Evolutionary conservation across 1,139 yeast genomes (phyloP), one percentile per base, ranked within the genome.

Genomic region (Saccharomyces hybrid): DNA sequence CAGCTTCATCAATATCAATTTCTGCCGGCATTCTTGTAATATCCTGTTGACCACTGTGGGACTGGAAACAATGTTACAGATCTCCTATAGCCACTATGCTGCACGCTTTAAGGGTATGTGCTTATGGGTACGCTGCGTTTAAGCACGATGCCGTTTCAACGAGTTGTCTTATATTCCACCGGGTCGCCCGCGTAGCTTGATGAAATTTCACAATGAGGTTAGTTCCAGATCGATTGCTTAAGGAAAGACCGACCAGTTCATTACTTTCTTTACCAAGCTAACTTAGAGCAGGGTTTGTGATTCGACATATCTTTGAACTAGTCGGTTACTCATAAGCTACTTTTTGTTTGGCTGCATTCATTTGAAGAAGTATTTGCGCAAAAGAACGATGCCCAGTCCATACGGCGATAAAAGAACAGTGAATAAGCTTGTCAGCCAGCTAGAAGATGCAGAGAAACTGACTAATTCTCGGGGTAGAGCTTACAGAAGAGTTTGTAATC

Each of bases 1-100:
- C 97, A 2, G 95, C 91, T 67, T 87, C 95, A 65, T 88, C 95
- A 1, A 83, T 75, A 64, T 86, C 93, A 29, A 81, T 64, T 13
- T 57, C 55, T 6, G 51, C 49, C 52, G 26, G 6, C 44, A 38
- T 38, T 38, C 7, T 16, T 19, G 7, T 19, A 2, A 5, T 13
- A 9, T 7, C 19, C 26, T 7, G 11, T 13, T 16, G 13, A 19
- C 11, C 4, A 19, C 23, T 19, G 23, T 19, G 4, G 23, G 23
- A 3, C 23, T 19, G 4, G 23, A 19, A 3, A 19, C 23, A 3
- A 19, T 19, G 4, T 19, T 3, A 3, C 23, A 19, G 23, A 19
- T 19, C 23, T 3, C 4, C 23, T 19, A 19, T 19, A 19, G 23
- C 23, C 23, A 19, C 23, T 19, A 19, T 19, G 3, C 23, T 3